These are phyloP conservation scores for Wickerhamomyces pijperi DNA, from an alignment of 805 yeast species.

Conservation along the genomic window DNA sequence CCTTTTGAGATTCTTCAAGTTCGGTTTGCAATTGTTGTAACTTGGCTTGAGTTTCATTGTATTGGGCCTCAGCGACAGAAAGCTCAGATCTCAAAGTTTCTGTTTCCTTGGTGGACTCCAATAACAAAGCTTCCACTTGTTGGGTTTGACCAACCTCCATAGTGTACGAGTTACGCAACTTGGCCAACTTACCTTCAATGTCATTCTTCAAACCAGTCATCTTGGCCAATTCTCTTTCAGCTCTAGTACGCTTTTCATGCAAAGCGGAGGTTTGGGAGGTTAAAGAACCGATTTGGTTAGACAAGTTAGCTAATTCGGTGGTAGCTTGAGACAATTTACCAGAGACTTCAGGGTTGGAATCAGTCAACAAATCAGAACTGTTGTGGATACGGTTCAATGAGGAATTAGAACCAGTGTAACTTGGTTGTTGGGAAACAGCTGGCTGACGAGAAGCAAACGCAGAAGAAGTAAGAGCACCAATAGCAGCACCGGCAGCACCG, in stretches of 20 bases:
- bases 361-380: constrained; percentile 44
- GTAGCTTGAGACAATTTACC: constrained; percentile 69
- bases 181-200: constrained; percentile 59
- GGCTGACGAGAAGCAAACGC: neutral
- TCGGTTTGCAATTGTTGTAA: constrained; percentile 48
- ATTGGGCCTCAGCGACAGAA: constrained; percentile 67
- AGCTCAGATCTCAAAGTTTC: constrained; percentile 63
- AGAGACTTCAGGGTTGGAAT: constrained; percentile 37
- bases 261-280: constrained; percentile 62
- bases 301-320: constrained; percentile 75
- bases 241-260: constrained; percentile 58
- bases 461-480: neutral
- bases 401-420: constrained; percentile 3
- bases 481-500: no score
- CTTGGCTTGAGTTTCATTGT: constrained; percentile 57
- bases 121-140: constrained; percentile 53
- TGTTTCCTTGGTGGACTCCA: constrained; percentile 52
- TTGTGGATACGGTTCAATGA: neutral
- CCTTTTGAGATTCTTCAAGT: constrained; percentile 58
- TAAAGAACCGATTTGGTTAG: constrained; percentile 74
- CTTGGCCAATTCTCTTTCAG: constrained; percentile 67
- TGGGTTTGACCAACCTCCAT: constrained; percentile 68
- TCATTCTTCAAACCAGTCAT: constrained; percentile 58
- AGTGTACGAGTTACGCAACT: constrained; percentile 61
- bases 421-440: constrained; percentile 3